A percentile compares a stretch with the other conserved stretches of the same genome.
Evolutionary conservation across 768 basidiomycete species (phyloP).

Genomic region (Amanita muscaria): DNA sequence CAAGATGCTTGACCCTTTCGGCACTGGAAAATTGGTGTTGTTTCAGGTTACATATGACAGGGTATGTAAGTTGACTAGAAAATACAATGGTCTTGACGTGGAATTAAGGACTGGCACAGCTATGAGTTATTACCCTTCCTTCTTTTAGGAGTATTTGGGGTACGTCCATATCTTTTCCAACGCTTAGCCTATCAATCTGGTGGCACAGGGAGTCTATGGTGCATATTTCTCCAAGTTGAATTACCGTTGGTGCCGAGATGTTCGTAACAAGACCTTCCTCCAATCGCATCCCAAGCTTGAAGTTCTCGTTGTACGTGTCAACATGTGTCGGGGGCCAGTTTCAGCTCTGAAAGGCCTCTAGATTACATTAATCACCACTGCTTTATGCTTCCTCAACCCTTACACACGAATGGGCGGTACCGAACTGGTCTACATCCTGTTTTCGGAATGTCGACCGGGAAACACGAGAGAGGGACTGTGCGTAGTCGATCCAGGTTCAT

Average conservation of each 20-base stretch:
- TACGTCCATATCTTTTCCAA: slow-evolving; percentile 25
- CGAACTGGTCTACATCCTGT: slow-evolving; percentile 87
- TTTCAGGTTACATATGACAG: slow-evolving; percentile 89
- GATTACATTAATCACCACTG: slow-evolving; percentile 73
- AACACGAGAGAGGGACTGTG: slow-evolving; percentile 64
- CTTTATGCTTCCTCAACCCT: slow-evolving; percentile 78
- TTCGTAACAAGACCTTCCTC: slow-evolving; percentile 78
- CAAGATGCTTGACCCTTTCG: slow-evolving; percentile 89
- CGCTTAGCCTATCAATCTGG: slow-evolving; percentile 7
- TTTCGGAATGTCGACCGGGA: slow-evolving; percentile 67
- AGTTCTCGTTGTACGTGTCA: slow-evolving; percentile 62
- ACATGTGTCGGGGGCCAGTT: not conserved
- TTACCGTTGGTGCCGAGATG: slow-evolving; percentile 76
- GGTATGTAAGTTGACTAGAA: slow-evolving; percentile 27
- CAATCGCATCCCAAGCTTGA: slow-evolving; percentile 73
- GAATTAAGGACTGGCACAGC: slow-evolving; percentile 78
- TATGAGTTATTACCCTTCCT: slow-evolving; percentile 83
- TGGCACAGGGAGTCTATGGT: slow-evolving; percentile 77
- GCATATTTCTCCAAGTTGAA: slow-evolving; percentile 91
- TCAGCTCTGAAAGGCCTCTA: slow-evolving; percentile 18
- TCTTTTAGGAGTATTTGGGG: slow-evolving; percentile 83
- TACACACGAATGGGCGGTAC: slow-evolving; percentile 93
- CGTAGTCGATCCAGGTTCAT: slow-evolving; percentile 49
- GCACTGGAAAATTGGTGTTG: slow-evolving; percentile 87
- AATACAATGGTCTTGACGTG: not conserved